Evolutionary conservation across 2,329 filamentous ascomycete genomes (phyloP).

Genomic region (Talaromyces sp.): DNA sequence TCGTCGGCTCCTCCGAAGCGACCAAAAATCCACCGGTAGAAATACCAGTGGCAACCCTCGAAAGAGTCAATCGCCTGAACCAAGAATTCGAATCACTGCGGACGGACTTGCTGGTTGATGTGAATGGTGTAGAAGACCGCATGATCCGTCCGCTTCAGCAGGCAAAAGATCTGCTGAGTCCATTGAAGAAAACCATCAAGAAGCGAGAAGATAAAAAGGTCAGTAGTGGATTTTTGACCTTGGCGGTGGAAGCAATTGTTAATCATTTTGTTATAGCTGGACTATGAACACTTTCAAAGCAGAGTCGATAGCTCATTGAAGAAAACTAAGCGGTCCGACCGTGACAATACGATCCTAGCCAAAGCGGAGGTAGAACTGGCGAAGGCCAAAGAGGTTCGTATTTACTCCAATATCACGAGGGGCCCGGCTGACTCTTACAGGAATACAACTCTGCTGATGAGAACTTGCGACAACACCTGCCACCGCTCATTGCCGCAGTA

Average conservation of each 20-base stretch:
- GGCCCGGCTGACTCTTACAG: slow-evolving; percentile 35
- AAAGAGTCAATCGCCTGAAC: slow-evolving; percentile 63
- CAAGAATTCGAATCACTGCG: slow-evolving; percentile 68
- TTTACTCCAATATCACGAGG: neutral
- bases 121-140: slow-evolving; percentile 65
- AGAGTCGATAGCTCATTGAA: slow-evolving; percentile 66
- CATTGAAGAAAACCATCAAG: slow-evolving; percentile 78
- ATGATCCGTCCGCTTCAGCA: slow-evolving; percentile 68
- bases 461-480: slow-evolving; percentile 67
- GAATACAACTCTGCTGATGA: slow-evolving; percentile 74
- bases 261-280: slow-evolving; percentile 49
- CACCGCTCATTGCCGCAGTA: slow-evolving; percentile 65
- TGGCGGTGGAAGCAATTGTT: neutral
- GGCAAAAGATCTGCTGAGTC: slow-evolving; percentile 65
- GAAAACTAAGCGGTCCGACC: slow-evolving; percentile 67
- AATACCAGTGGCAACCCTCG: slow-evolving; percentile 62
- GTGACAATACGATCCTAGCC: slow-evolving; percentile 67
- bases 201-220: slow-evolving; percentile 77
- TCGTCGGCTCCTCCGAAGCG: slow-evolving; percentile 63
- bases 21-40: slow-evolving; percentile 53
- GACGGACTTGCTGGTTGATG: slow-evolving; percentile 67
- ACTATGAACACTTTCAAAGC: slow-evolving; percentile 74
- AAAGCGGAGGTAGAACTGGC: slow-evolving; percentile 71
- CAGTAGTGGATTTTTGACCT: neutral
- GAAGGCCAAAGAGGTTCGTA: slow-evolving; percentile 59